Base-by-base conservation (phyloP, 495 filamentous ascomycete species). In the Penicillium chermesinum region DNA sequence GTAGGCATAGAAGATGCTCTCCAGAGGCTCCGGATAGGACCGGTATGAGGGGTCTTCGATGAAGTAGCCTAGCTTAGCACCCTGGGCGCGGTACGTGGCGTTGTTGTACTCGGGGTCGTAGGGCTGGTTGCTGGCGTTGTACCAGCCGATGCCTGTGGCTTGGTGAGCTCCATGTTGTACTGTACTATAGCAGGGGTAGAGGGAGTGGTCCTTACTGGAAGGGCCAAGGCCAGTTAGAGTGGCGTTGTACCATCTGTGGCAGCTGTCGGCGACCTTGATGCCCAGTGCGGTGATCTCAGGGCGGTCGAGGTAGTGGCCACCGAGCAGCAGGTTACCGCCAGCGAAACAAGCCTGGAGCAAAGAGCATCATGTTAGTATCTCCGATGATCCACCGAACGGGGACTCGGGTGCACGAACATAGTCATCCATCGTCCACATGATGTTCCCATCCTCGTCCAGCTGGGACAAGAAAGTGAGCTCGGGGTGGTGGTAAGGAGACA, bases 281-380 rank as follows among this genome's bases (percentile, higher is more conserved):
- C 87, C 87, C 48, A 87, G 85, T 27, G 83, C 63, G 30, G 76
- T 68, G 56, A 87, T 86, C 2, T 78, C 64, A 30, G 76, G 64
- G 16, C 70, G 57, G 15, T 71, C 62, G 13, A 89, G 77, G 3
- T 79, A 80, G 0, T 81, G 65, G 2, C 85, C 87, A 17, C 85
- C 87, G n/a, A 90, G 78, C 41, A 90, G 81, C 62, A 91, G 85
- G 59, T 84, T 89, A 5, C 87, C 87, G 15, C 84, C 86, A 44
- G 80, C 74, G 59, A 91, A 91, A 63, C 87, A 88, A 9, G 86
- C 54, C 44, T 70, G 64, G 4, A 4, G 25, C 25, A 36, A 62
- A 57, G 14, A 21, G 7, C n/a, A 13, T 44, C 10, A 41, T 7
- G 20, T 8, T 37, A 44, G 34, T 72, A 75, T 3, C n/a, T n/a